Base-by-base conservation (phyloP, 805 yeast species). In the Kuraishia hungarica region DNA sequence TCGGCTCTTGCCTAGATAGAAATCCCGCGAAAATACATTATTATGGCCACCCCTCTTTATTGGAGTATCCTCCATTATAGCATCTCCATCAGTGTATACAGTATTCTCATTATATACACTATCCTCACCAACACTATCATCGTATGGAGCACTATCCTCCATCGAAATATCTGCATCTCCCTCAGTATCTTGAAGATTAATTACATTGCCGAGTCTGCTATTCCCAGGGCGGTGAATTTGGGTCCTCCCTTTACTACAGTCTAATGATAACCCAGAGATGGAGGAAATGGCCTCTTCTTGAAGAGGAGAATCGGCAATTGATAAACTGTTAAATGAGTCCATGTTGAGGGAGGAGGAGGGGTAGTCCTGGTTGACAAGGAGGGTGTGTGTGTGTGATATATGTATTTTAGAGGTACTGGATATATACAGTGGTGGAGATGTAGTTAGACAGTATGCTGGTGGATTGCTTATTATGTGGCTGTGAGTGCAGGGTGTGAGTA, bases 21-120 rank as follows among this genome's bases (percentile, higher is more conserved):
- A 35, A 6, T 35, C 43, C 43, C 17, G 5, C 3, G 43, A 1
- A n/a, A 43, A 21, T n/a, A n/a, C n/a, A n/a, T n/a, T n/a, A n/a
- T n/a, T n/a, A 17, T 26, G 29, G 8, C 5, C 29, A 10, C 10
- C 15, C 26, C 43, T 55, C 23, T 56, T 56, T 5, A 51, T 17
- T 6, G 62, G 58, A 7, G 43, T 60, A 50, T 60, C 63, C 17
- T 57, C 56, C 64, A 60, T 61, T 17, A 52, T 55, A 35, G 22
- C 24, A 35, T 35, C 43, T 35, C 11, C 43, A 35, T 35, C n/a
- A n/a, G n/a, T 35, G 11, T 35, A 35, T 15, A 7, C 43, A 35
- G 17, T 35, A 7, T 28, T 11, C 35, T 35, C 43, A 35, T 35
- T 35, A 35, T 35, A 35, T 15, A 7, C 43, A 35, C 43, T 35